phyloP scores from a whole-genome alignment of 2,329 filamentous ascomycete genomes.

The Hyphodiscus sp. region DNA sequence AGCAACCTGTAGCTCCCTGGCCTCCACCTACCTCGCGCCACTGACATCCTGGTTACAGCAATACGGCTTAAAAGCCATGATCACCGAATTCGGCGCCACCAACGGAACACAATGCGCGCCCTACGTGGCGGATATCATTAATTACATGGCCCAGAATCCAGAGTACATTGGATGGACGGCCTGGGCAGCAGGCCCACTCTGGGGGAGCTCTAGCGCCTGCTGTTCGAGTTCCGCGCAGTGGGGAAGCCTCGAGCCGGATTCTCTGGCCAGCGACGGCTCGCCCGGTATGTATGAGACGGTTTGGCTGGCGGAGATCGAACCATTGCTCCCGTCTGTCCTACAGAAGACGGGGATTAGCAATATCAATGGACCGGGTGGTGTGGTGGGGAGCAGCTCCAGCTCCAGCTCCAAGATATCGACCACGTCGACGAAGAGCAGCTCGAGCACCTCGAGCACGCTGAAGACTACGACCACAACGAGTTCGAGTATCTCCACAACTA shows the following conservation, averaged over 20 bases:
- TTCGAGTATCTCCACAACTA: background rate
- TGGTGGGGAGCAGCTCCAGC: background rate
- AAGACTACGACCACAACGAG: background rate
- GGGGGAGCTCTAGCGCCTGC: constrained; percentile 38
- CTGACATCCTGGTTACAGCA: constrained; percentile 41
- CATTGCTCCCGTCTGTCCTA: constrained; percentile 33
- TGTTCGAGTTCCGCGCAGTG: constrained; percentile 35
- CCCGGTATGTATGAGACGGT: constrained; percentile 36
- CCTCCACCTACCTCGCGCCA: constrained; percentile 34
- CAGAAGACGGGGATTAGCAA: background rate
- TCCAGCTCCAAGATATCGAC: background rate
- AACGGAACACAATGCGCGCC: constrained; percentile 37
- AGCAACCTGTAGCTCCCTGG: constrained; percentile 34
- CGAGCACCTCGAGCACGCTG: background rate
- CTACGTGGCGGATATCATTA: constrained; percentile 37
- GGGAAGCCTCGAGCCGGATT: constrained; percentile 42
- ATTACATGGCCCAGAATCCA: constrained; percentile 40
- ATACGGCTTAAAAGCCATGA: constrained; percentile 41
- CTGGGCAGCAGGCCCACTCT: constrained; percentile 44
- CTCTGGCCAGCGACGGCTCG: constrained; percentile 36
- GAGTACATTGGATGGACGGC: constrained; percentile 46
- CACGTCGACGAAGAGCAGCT: too few species aligned
- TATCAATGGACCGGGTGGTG: background rate
- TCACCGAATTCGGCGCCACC: constrained; percentile 43
- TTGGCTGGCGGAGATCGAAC: constrained; percentile 38